A percentile compares a stretch with the other conserved stretches of the same genome.
Conservation (phyloP, 768 basidiomycete genomes). For the Lentinula raphanica region DNA sequence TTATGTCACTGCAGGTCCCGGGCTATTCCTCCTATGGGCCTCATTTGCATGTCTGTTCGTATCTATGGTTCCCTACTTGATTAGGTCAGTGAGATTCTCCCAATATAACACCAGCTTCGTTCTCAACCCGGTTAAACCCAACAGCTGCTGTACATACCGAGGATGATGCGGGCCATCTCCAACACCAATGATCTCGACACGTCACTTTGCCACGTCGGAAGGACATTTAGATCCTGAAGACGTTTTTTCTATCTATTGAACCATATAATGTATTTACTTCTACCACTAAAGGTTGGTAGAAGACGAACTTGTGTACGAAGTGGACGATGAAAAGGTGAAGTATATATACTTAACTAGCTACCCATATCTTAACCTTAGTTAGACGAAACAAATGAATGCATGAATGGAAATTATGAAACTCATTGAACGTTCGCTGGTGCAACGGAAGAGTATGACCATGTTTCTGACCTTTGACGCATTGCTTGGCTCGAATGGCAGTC, state of each 20-base stretch:
- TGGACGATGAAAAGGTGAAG: neutral
- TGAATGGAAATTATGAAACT: too few relatives aligned
- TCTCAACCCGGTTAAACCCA: neutral
- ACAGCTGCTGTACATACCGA: slow-evolving; percentile 79
- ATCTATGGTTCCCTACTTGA: slow-evolving; percentile 70
- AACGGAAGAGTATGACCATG: too few relatives aligned
- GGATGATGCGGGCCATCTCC: slow-evolving; percentile 34
- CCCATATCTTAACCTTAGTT: neutral
- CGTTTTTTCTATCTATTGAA: neutral
- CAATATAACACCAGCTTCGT: neutral
- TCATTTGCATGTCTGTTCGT: slow-evolving; percentile 61
- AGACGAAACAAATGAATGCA: neutral
- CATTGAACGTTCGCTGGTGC: too few relatives aligned
- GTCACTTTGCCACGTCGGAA: neutral
- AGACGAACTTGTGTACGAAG: neutral
- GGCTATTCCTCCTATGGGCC: slow-evolving; percentile 67
- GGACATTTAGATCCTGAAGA: neutral
- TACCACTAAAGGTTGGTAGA: neutral
- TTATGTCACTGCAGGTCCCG: slow-evolving; percentile 53
- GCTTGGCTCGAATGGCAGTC: too few relatives aligned
- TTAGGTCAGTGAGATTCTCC: slow-evolving; percentile 46
- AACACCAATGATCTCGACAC: neutral
- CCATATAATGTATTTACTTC: neutral
- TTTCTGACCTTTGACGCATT: too few relatives aligned
- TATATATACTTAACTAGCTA: neutral